Conservation (phyloP, 2,329 filamentous ascomycete genomes). For the Penicillium hesseltinei region DNA sequence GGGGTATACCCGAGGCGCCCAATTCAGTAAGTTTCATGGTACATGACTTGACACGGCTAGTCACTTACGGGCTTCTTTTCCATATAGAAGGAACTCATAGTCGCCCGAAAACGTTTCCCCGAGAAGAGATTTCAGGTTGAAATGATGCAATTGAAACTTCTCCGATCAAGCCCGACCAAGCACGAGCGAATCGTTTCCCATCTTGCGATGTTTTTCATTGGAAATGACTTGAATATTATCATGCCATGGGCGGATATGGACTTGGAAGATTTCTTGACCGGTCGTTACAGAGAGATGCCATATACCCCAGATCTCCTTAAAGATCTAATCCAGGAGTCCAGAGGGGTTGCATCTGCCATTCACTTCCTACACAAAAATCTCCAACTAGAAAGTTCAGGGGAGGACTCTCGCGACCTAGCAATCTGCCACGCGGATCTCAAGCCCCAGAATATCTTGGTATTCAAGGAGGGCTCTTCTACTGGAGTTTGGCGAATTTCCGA, state of each 20-base stretch:
- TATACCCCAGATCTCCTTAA: not conserved
- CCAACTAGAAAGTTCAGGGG: not conserved
- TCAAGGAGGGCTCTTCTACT: slow-evolving; percentile 3
- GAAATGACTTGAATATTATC: slow-evolving; percentile 17
- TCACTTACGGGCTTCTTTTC: not conserved
- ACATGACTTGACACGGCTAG: no score
- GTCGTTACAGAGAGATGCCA: not conserved
- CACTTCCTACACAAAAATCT: slow-evolving; percentile 14
- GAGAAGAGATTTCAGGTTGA: not conserved
- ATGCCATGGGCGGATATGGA: slow-evolving; percentile 18
- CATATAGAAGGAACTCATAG: not conserved
- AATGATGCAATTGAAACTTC: not conserved
- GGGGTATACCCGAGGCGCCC: not conserved
- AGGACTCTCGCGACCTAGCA: not conserved
- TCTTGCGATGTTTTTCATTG: slow-evolving; percentile 11
- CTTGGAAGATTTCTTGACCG: slow-evolving; percentile 15
- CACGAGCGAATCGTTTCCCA: slow-evolving; percentile 12
- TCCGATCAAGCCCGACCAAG: not conserved
- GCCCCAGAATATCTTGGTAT: slow-evolving; percentile 22
- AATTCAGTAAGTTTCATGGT: not conserved
- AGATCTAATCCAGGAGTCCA: slow-evolving; percentile 14
- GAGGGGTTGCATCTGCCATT: slow-evolving; percentile 15
- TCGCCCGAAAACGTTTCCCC: not conserved
- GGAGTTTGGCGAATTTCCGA: slow-evolving; percentile 28
- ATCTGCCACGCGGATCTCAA: not conserved